Evolutionary conservation across 768 basidiomycete genomes (phyloP), one percentile per base, ranked within the genome.

Genomic region (Sistotremastrum suecicum): DNA sequence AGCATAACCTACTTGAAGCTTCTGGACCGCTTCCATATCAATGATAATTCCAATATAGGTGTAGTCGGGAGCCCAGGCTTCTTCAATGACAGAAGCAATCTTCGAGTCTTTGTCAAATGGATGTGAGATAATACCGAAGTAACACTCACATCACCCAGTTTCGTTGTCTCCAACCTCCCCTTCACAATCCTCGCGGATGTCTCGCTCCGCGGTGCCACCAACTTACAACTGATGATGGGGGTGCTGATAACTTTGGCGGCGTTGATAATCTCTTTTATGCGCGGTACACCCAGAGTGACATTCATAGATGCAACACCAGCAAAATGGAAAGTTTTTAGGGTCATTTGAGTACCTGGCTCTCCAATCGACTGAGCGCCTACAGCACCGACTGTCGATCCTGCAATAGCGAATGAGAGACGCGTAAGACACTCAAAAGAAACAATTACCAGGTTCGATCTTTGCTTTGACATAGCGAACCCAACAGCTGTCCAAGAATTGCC

Each of bases 291-390:
- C 35, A 98, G 77, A 0, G 95, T 99, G 51, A 99, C 90, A 65
- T 97, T 98, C 95, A 98, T 99, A 35, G 92, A 94, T 5, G 95
- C 95, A 51, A 99, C 94, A 67, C 95, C 95, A 55, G 95, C 95
- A 63, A 98, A 99, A 71, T 99, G 95, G 78, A 99, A 99, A 46
- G 95, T 98, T 66, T 98, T 98, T 52, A 98, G 64, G 1, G 94
- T 98, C 95, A 99, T 99, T 60, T 99, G 95, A 0, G 95, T 99
- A 37, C 94, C 95, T 1, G 95, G 95, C 63, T 99, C 95, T 56
- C 95, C 95, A 52, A 99, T 98, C 1, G 95, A 98, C 58, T 99
- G 95, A 4, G 95, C 95, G 3, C 94, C 95, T 37, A 99, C 90
- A 32, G 95, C 95, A 31, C 95, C 95, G 12, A 99, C 95, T 12